Evolutionary conservation across 495 filamentous ascomycete species (phyloP).

Genomic region (Terfezia claveryi): DNA sequence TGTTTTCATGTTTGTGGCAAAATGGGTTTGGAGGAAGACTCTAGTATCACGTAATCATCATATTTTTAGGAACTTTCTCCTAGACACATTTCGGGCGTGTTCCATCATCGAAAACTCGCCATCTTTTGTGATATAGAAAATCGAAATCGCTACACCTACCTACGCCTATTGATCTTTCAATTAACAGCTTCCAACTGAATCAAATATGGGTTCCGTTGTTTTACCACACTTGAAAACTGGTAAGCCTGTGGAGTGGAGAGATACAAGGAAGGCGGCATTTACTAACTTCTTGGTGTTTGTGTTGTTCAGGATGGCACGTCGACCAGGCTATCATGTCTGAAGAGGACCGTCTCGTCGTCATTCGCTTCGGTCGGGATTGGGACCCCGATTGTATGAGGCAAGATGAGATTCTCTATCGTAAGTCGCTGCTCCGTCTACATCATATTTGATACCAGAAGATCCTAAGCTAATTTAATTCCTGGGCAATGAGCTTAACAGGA

Average conservation of each 20-base stretch:
- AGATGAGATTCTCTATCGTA: slow-evolving; percentile 75
- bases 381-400: slow-evolving; percentile 71
- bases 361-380: slow-evolving; percentile 70
- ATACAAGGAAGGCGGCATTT: too few relatives aligned
- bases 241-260: background rate
- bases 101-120: too few relatives aligned
- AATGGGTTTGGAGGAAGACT: too few relatives aligned
- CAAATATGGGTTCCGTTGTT: slow-evolving; percentile 66
- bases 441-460: slow-evolving; percentile 5
- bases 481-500: slow-evolving; percentile 4
- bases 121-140: too few relatives aligned
- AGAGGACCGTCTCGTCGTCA: slow-evolving; percentile 89
- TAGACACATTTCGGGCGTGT: too few relatives aligned
- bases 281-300: too few relatives aligned
- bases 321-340: slow-evolving; percentile 85
- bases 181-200: too few relatives aligned
- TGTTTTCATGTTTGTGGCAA: too few relatives aligned
- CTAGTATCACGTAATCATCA: too few relatives aligned
- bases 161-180: too few relatives aligned
- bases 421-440: slow-evolving; percentile 13
- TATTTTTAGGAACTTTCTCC: too few relatives aligned
- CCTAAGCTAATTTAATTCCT: slow-evolving; percentile 13
- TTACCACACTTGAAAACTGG: slow-evolving; percentile 73
- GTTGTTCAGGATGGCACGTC: slow-evolving; percentile 51
- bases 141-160: too few relatives aligned